Base-by-base conservation (phyloP, 352 stramenopile genomes). In the Pilasporangium apinafurcum region DNA sequence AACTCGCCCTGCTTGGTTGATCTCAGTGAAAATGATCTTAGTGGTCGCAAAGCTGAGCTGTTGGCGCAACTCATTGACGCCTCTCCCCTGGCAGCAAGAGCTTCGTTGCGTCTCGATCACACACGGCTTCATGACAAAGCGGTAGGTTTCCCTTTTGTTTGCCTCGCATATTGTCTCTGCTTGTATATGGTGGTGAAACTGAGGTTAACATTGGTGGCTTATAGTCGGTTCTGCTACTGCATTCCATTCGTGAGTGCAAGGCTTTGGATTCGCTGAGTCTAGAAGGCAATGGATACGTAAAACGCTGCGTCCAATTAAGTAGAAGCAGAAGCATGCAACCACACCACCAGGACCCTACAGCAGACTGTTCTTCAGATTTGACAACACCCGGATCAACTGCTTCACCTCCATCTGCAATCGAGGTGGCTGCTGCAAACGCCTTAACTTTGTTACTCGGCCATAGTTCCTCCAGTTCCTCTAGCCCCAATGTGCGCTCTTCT, bases 21-120 rank as follows among this genome's bases (percentile, higher is more conserved):
- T 33, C 32, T 89, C 32, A 92, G 76, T n/a, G 79, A 89, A 42
- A 92, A 92, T 53, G 49, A 86, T 27, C 48, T 89, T 5, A 68
- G 64, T 28, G 65, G 76, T 4, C 35, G 61, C 25, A 70, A 68
- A 31, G 75, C 68, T 7, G 51, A 58, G 14, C 25, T 73, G 3
- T 37, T 91, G 1, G 73, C 79, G 2, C 55, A 81, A 22, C 41
- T 86, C 10, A 34, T 86, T 2, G 67, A 73, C 25, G 60, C 59
- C 10, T 62, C 73, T 1, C 72, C 70, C 2, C 62, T 58, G 32
- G 53, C 62, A 13, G 46, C 55, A 0, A 52, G 65, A 5, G 65
- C 67, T 3, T 83, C 60, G 1, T 34, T 91, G 6, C 62, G 76
- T 8, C 57, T 88, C 0, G 75, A 88, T 52, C 59, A 83, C 36